Evolutionary conservation across 1,139 yeast species (phyloP).

Genomic region (Protomyces inouyei): DNA sequence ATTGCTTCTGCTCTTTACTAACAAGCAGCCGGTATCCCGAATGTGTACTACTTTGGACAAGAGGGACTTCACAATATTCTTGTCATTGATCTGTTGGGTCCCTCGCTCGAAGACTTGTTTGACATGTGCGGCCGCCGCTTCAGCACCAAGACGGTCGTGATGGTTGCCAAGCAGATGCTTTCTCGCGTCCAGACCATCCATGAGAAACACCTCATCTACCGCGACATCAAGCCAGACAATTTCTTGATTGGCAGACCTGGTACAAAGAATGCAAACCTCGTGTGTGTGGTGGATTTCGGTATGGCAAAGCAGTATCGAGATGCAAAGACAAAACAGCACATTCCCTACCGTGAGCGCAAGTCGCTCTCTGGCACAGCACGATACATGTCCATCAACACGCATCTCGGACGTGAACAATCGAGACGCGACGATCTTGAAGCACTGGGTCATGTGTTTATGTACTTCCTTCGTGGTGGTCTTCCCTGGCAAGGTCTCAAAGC

Average conservation of each 20-base stretch:
- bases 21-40: conserved; percentile 71
- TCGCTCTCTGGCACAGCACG: conserved; percentile 94
- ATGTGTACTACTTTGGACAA: conserved; percentile 94
- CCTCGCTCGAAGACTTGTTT: conserved; percentile 89
- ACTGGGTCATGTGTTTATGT: conserved; percentile 88
- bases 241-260: conserved; percentile 71
- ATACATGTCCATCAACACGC: conserved; percentile 96
- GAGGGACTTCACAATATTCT: conserved; percentile 93
- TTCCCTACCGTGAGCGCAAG: conserved; percentile 92
- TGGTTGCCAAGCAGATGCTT: conserved; percentile 89
- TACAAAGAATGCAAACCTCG: conserved; percentile 48
- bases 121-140: conserved; percentile 97
- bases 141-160: conserved; percentile 79
- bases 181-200: conserved; percentile 80
- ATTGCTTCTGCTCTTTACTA: neutral
- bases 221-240: conserved; percentile 95
- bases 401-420: conserved; percentile 91
- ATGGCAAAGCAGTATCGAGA: conserved; percentile 98
- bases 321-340: conserved; percentile 90
- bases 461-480: conserved; percentile 88
- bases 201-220: conserved; percentile 80
- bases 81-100: conserved; percentile 90
- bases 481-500: conserved; percentile 99
- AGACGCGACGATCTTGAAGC: conserved; percentile 95
- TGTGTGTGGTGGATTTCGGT: conserved; percentile 68